Conservation (phyloP, 108 stramenopile species). For the Discostella stelligeroides region DNA sequence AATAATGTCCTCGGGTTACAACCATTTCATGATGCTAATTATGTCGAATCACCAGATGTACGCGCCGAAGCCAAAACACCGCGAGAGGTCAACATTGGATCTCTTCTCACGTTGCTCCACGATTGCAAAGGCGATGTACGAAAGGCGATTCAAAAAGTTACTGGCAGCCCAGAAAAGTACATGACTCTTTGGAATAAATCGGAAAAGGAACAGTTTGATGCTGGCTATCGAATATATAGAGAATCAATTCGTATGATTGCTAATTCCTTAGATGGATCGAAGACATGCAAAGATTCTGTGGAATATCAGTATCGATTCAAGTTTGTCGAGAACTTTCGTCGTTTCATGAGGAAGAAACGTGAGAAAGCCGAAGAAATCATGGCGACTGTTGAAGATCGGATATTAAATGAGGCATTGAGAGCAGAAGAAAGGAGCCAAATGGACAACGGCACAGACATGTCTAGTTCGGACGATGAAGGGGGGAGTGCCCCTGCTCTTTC, state of each 20-base stretch:
- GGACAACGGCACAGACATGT: constrained; percentile 24
- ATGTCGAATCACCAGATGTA: constrained; percentile 39
- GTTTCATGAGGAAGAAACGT: constrained; percentile 79
- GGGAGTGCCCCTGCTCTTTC: constrained; percentile 16
- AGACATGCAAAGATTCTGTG: constrained; percentile 69
- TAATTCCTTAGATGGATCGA: constrained; percentile 48
- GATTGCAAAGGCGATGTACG: constrained; percentile 50
- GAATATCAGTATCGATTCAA: constrained; percentile 91
- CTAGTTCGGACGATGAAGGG: constrained; percentile 34
- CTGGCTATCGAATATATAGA: constrained; percentile 70
- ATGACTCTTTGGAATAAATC: constrained; percentile 59
- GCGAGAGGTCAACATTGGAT: constrained; percentile 64
- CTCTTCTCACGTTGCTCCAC: constrained; percentile 56
- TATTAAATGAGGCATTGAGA: constrained; percentile 40
- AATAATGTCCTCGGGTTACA: constrained; percentile 33
- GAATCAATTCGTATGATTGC: constrained; percentile 75
- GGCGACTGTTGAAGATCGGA: constrained; percentile 72
- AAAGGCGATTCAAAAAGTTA: constrained; percentile 50
- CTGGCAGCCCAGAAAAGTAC: constrained; percentile 49
- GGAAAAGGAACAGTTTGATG: constrained; percentile 73
- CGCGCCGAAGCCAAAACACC: constrained; percentile 33
- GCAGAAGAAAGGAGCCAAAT: constrained; percentile 26
- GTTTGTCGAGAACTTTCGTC: constrained; percentile 86
- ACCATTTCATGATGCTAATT: constrained; percentile 38
- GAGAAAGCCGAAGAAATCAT: constrained; percentile 80